Conservation (phyloP, 2,329 filamentous ascomycete species). For the Falciphora oryzae region DNA sequence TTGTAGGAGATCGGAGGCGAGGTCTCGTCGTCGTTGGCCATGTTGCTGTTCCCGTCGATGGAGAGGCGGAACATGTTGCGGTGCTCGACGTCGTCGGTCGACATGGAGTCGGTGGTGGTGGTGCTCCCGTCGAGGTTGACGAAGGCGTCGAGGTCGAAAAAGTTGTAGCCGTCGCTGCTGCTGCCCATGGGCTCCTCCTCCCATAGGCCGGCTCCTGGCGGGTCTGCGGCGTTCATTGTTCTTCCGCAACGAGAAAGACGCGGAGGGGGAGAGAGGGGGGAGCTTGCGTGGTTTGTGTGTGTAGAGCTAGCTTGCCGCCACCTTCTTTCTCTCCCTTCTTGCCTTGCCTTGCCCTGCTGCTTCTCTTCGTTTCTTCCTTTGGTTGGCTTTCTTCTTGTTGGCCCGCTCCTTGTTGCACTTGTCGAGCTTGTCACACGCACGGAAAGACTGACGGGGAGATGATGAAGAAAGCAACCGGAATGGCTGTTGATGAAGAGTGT, state of each 20-base stretch:
- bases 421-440: too few relatives aligned
- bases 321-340: neutral
- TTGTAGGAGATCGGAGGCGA: slow-evolving; percentile 1
- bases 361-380: neutral
- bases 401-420: too few relatives aligned
- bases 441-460: too few relatives aligned
- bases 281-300: too few relatives aligned
- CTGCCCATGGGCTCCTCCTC: slow-evolving; percentile 2
- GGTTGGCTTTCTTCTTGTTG: neutral
- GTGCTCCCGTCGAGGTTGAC: slow-evolving; percentile 18
- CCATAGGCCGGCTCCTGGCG: neutral
- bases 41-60: neutral
- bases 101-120: slow-evolving; percentile 14
- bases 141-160: slow-evolving; percentile 24
- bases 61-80: slow-evolving; percentile 11
- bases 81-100: slow-evolving; percentile 10
- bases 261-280: neutral
- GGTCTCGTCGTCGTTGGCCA: neutral
- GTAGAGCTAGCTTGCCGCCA: neutral
- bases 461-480: too few relatives aligned
- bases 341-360: neutral
- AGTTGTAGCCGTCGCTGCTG: slow-evolving; percentile 11
- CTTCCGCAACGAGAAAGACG: too few relatives aligned
- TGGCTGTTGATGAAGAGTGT: too few relatives aligned
- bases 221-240: neutral